phyloP scores from a whole-genome alignment of 441 rosid species.

The Gossypium armourianum region DNA sequence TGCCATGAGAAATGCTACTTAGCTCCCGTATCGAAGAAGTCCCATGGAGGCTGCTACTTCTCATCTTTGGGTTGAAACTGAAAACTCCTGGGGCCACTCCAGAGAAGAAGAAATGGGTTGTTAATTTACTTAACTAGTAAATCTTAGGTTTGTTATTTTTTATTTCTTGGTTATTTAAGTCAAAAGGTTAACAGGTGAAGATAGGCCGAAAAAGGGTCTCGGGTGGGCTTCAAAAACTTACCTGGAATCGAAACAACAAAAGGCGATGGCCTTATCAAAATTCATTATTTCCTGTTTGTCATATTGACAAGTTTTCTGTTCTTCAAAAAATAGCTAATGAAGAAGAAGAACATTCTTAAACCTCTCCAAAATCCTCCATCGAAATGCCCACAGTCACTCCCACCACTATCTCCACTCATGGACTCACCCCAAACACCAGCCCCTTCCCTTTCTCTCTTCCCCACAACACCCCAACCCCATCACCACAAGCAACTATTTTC shows the following conservation, averaged over 20 bases:
- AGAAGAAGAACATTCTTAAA: conserved; percentile 26
- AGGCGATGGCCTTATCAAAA: background rate
- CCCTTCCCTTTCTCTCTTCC: conserved; percentile 52
- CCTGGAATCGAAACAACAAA: background rate
- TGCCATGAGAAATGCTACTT: background rate
- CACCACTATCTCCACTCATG: conserved; percentile 36
- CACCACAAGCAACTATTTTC: conserved; percentile 33
- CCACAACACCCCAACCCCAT: conserved; percentile 25
- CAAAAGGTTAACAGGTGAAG: background rate
- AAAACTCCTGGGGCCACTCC: background rate
- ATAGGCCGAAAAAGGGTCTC: background rate
- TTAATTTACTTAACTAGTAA: background rate
- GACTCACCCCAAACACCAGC: conserved; percentile 31
- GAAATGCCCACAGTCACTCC: conserved; percentile 17
- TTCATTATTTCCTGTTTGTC: background rate
- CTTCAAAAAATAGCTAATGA: conserved; percentile 25
- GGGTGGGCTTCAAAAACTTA: background rate
- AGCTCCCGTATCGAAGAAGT: conserved; percentile 16
- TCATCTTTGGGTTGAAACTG: conserved; percentile 15
- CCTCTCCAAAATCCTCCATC: conserved; percentile 22
- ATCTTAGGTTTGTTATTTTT: no score
- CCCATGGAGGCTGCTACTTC: conserved; percentile 19
- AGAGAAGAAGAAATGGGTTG: background rate
- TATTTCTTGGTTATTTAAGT: background rate
- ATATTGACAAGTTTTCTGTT: background rate